These are phyloP conservation scores for Globisporangium spiculum DNA, from an alignment of 352 stramenopile species.

Conservation along the genomic window DNA sequence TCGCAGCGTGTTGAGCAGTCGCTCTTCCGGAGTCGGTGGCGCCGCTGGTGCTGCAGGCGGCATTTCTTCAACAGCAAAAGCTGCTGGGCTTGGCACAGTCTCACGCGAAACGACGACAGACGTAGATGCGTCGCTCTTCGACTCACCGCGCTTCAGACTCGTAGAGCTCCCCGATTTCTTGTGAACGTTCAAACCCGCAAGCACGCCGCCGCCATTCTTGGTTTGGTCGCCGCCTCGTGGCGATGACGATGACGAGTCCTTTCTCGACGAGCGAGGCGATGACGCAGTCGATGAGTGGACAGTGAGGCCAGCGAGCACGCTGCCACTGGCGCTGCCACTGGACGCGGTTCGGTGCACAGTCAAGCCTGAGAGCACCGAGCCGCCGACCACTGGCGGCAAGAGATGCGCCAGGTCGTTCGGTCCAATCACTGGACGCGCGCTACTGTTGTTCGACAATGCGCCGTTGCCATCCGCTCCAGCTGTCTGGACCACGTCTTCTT, in stretches of 20 bases:
- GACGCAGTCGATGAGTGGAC: constrained; percentile 43
- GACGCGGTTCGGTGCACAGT: constrained; percentile 43
- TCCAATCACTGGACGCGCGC: constrained; percentile 27
- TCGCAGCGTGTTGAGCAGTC: constrained; percentile 58
- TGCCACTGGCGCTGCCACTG: constrained; percentile 8
- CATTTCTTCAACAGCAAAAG: constrained; percentile 27
- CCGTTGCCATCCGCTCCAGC: constrained; percentile 19
- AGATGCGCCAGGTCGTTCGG: constrained; percentile 67
- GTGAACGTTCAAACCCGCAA: constrained; percentile 54
- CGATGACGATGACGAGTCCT: constrained; percentile 10
- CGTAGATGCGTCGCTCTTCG: constrained; percentile 5
- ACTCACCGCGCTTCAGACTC: constrained; percentile 2
- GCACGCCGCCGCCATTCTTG: constrained; percentile 27
- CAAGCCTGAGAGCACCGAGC: constrained; percentile 61
- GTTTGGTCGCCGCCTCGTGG: constrained; percentile 7
- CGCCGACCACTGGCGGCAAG: constrained; percentile 49
- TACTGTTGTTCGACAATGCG: constrained; percentile 22
- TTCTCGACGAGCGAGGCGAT: constrained; percentile 25
- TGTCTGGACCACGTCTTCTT: constrained; percentile 60
- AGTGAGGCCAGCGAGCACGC: constrained; percentile 64
- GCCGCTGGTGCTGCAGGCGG: constrained; percentile 23
- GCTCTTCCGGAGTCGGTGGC: constrained; percentile 57
- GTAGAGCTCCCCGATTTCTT: constrained; percentile 20
- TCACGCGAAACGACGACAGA: constrained; percentile 22
- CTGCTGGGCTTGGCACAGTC: constrained; percentile 16